Evolutionary conservation across 805 yeast genomes (phyloP), one percentile per base, ranked within the genome.

Genomic region (Wickerhamiella slavikovae): DNA sequence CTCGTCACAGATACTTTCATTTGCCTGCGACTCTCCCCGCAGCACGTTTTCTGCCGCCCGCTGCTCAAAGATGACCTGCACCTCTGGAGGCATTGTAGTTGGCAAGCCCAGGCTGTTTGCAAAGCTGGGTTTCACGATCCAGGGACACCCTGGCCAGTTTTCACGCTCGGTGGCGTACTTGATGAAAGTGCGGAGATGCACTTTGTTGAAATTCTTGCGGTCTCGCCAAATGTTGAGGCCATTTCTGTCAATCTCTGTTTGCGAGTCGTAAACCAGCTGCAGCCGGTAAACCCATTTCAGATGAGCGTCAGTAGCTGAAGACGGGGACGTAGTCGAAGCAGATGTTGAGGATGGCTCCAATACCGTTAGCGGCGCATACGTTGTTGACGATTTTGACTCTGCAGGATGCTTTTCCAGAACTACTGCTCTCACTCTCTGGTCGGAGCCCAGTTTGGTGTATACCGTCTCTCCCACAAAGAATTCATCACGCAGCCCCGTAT

Each of bases 381-480:
- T n/a, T n/a, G n/a, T n/a, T n/a, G n/a, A n/a, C n/a, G n/a, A n/a
- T 38, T 75, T 71, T 15, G 71, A 61, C 38, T 65, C 66, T 0
- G 70, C 70, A 2, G 70, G 68, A 12, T 58, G 51, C 47, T 82
- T 82, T 48, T 82, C 94, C 33, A 82, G 64, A 23, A 82, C 64
- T n/a, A 70, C 51, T 24, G 83, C 82, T 28, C 64, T 55, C 24
- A 52, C 43, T 30, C 55, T 49, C 30, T 60, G 66, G 18, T 57
- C 57, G n/a, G n/a, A n/a, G 10, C 48, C 41, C 16, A 56, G 50
- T 37, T 60, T 67, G 24, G 82, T 66, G 37, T 62, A 64, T 4
- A 82, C 89, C 12, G 60, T 59, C 49, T 89, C 98, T 7, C 95
- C 95, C 0, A 94, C 94, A 47, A 75, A 89, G 45, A 70, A 89